A percentile compares a stretch with the other conserved stretches of the same genome.
Evolutionary conservation across 2,329 filamentous ascomycete genomes (phyloP).

Genomic region (Juglanconis juglandina): DNA sequence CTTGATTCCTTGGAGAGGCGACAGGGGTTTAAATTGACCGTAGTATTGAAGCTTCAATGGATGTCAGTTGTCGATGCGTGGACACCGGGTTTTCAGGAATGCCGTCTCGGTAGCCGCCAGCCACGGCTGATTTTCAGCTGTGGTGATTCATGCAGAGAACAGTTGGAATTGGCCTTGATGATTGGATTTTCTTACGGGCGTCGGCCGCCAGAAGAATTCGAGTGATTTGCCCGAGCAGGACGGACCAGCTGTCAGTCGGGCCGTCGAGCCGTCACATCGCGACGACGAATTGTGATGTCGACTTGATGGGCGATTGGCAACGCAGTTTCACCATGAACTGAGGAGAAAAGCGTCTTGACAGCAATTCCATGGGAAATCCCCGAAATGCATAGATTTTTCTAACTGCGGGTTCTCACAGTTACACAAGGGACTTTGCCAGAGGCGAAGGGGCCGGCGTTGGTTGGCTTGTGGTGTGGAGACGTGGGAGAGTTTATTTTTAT

Average conservation of each 20-base stretch:
- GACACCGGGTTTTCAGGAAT: slow-evolving; percentile 4
- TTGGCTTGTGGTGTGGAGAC: slow-evolving; percentile 3
- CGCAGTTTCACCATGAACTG: too few relatives aligned
- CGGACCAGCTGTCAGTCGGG: slow-evolving; percentile 2
- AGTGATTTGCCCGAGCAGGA: neutral
- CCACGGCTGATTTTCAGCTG: neutral
- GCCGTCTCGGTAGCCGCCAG: slow-evolving; percentile 4
- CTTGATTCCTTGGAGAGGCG: neutral
- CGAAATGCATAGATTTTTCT: neutral
- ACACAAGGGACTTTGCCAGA: too few relatives aligned
- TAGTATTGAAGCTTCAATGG: neutral
- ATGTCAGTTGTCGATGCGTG: neutral
- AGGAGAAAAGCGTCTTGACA: too few relatives aligned
- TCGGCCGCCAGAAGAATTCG: neutral
- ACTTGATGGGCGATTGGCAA: too few relatives aligned
- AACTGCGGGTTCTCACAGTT: neutral
- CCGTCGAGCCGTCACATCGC: neutral
- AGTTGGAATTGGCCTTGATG: neutral
- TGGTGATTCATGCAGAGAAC: neutral
- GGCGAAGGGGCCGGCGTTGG: neutral
- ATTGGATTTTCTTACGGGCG: neutral
- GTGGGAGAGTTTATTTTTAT: neutral
- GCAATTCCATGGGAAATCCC: too few relatives aligned
- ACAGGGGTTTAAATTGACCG: slow-evolving; percentile 17
- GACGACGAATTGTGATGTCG: too few relatives aligned